Evolutionary conservation across 345 rosid species (phyloP).

Genomic region (Hirschfeldia incana): DNA sequence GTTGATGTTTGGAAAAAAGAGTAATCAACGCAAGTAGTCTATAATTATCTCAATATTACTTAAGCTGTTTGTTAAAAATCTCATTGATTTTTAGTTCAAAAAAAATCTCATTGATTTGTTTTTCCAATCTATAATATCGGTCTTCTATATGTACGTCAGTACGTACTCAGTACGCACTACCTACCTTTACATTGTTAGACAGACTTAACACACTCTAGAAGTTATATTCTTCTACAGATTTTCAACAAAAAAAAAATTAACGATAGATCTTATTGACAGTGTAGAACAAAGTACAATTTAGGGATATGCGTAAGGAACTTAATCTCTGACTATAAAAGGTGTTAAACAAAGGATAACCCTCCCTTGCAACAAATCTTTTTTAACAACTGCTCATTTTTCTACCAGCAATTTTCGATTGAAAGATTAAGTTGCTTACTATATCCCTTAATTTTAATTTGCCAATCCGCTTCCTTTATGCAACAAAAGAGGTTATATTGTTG

Average conservation of each 20-base stretch:
- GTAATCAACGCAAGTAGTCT: not conserved
- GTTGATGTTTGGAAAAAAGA: slow-evolving; percentile 22
- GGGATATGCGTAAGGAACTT: not conserved
- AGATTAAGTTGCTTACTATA: not conserved
- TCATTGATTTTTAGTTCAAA: not conserved
- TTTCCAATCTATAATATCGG: not conserved
- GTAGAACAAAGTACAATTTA: not conserved
- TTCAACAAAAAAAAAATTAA: too few species aligned
- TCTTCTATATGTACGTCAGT: not conserved
- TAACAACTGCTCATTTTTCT: not conserved
- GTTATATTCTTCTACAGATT: too few species aligned
- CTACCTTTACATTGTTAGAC: not conserved
- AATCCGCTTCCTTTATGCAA: not conserved
- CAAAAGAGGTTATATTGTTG: not conserved
- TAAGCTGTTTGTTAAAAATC: not conserved
- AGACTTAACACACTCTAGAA: too few species aligned
- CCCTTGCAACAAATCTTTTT: not conserved
- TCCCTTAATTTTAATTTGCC: not conserved
- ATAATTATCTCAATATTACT: too few species aligned
- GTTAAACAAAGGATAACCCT: not conserved
- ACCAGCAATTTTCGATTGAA: not conserved
- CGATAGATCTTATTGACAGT: not conserved
- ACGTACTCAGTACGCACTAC: not conserved
- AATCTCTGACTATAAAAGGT: not conserved
- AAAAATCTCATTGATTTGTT: not conserved